Evolutionary conservation across 257 asterid species (phyloP).

Genomic region (Forsythia viridissima): DNA sequence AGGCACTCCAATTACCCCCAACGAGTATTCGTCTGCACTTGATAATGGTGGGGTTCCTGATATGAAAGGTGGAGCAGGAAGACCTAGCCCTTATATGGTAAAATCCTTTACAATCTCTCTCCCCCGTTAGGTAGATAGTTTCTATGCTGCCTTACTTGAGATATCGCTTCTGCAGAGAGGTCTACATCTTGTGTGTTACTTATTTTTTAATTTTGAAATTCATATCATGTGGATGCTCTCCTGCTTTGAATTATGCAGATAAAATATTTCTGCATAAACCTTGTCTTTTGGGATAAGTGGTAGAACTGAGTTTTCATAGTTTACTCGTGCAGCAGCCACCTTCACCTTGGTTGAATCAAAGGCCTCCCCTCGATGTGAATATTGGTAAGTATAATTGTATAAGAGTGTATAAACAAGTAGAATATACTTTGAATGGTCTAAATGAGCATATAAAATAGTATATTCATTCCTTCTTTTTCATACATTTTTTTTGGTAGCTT

Average conservation of each 20-base stretch:
- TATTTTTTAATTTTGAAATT: neutral
- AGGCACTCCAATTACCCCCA: slow-evolving; percentile 88
- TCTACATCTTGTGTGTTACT: neutral
- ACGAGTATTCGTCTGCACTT: slow-evolving; percentile 53
- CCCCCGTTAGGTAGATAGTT: slow-evolving; percentile 17
- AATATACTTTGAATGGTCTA: neutral
- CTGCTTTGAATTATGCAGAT: slow-evolving; percentile 6
- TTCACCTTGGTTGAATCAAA: slow-evolving; percentile 77
- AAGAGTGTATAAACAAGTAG: slow-evolving; percentile 10
- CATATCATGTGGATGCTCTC: neutral
- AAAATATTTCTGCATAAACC: neutral
- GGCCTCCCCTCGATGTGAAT: slow-evolving; percentile 94
- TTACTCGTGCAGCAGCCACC: slow-evolving; percentile 81
- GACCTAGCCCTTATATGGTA: slow-evolving; percentile 89
- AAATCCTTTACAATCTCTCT: neutral
- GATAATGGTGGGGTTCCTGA: slow-evolving; percentile 60
- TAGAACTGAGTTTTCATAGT: slow-evolving; percentile 26
- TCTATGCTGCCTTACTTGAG: slow-evolving; percentile 7
- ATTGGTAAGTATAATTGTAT: slow-evolving; percentile 61
- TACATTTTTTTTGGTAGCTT: slow-evolving; percentile 47
- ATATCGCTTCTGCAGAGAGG: neutral
- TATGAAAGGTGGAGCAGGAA: slow-evolving; percentile 57
- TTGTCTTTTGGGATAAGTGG: slow-evolving; percentile 15
- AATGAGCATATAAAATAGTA: slow-evolving; percentile 10
- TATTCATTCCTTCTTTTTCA: slow-evolving; percentile 2